Conservation (phyloP, 2,329 filamentous ascomycete genomes). For the Cercospora sesami region DNA sequence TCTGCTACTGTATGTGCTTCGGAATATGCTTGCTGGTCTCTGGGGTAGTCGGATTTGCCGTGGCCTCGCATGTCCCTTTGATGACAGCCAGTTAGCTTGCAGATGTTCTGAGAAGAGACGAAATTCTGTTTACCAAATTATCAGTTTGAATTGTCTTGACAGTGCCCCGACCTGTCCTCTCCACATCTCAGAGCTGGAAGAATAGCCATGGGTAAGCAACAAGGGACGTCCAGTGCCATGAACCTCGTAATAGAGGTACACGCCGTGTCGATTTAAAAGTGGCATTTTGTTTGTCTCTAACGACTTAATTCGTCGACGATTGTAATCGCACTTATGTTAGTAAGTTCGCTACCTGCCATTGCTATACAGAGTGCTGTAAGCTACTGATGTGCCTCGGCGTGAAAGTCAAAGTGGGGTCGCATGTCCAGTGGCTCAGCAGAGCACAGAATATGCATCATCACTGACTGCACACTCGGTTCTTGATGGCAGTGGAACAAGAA, state of each 20-base stretch:
- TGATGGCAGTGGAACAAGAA: too few species aligned
- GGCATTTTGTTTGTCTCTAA: slow-evolving; percentile 11
- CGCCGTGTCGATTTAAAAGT: slow-evolving; percentile 22
- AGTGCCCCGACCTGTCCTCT: slow-evolving; percentile 28
- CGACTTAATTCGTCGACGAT: background rate
- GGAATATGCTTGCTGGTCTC: slow-evolving; percentile 27
- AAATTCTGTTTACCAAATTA: slow-evolving; percentile 24
- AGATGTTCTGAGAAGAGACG: background rate
- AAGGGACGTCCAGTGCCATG: slow-evolving; percentile 27
- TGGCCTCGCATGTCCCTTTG: slow-evolving; percentile 34
- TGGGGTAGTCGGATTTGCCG: slow-evolving; percentile 29
- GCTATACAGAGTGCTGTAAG: too few species aligned
- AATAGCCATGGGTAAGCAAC: slow-evolving; percentile 34
- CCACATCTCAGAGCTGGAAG: slow-evolving; percentile 35
- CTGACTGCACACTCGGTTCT: too few species aligned
- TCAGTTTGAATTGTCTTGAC: slow-evolving; percentile 28
- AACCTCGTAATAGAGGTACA: slow-evolving; percentile 32
- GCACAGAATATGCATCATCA: too few species aligned
- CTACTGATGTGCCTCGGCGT: too few species aligned
- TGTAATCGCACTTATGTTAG: background rate
- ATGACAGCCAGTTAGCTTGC: too few species aligned
- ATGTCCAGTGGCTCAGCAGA: too few species aligned
- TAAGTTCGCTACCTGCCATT: background rate
- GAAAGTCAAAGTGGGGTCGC: too few species aligned
- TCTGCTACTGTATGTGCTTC: slow-evolving; percentile 34